phyloP scores from a whole-genome alignment of 192 early-diverging fungal genomes.

The Piromyces sp. region DNA sequence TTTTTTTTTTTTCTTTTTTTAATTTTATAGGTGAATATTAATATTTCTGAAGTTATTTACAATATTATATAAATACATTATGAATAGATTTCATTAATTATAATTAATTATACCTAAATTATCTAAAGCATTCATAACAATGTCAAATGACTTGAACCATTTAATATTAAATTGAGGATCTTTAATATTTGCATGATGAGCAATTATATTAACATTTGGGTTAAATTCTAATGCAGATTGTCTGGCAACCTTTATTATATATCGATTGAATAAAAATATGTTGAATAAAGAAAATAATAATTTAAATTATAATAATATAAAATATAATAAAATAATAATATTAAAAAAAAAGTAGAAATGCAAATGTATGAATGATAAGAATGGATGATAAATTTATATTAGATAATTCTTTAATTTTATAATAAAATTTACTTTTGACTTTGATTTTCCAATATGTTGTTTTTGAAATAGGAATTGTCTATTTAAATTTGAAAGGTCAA shows the following conservation, averaged over 20 bases:
- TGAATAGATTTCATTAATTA: too few species aligned
- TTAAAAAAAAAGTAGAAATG: too few species aligned
- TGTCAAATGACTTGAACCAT: conserved; percentile 75
- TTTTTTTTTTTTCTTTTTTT: too few species aligned
- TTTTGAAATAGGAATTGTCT: conserved; percentile 97
- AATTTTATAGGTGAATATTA: too few species aligned
- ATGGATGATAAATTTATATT: background rate
- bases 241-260: conserved; percentile 43
- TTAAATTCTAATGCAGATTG: conserved; percentile 75
- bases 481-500: conserved; percentile 95
- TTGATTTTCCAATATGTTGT: conserved; percentile 79
- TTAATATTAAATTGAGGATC: conserved; percentile 61
- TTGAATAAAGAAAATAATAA: too few species aligned
- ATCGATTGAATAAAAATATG: too few species aligned
- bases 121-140: conserved; percentile 92
- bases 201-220: conserved; percentile 50
- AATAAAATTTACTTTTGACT: conserved; percentile 44
- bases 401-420: too few species aligned
- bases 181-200: conserved; percentile 78
- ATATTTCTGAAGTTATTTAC: too few species aligned
- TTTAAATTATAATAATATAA: background rate
- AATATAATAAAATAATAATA: too few species aligned
- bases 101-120: conserved; percentile 51
- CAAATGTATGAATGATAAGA: too few species aligned
- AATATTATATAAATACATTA: too few species aligned